Base-by-base conservation (phyloP, 495 filamentous ascomycete genomes). In the Neurospora discreta region DNA sequence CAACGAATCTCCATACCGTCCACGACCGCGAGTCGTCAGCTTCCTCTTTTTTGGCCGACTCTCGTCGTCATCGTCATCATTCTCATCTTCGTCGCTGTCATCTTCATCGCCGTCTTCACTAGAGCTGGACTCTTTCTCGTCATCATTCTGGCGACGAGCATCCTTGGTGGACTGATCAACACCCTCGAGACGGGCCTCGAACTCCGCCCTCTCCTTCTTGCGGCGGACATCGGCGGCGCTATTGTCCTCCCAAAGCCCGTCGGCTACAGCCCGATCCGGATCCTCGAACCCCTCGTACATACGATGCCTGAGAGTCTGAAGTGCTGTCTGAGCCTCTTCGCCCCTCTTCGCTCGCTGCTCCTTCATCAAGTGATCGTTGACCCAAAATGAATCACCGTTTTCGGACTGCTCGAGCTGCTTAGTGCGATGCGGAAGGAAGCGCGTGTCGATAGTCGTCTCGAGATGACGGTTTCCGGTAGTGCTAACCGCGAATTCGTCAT, bases 361-460 rank as follows among this genome's bases (percentile, higher is more conserved):
- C 11, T 44, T 44, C 20, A 78, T 75, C 16, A 76, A 52, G n/a
- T 7, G 6, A 39, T 78, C 78, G 46, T 76, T 70, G 20, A 46
- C 41, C 75, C 74, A 77, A 11, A 76, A 10, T 11, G 58, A 39
- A 23, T 43, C 71, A 41, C 69, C 15, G 8, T 39, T 11, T 3
- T 41, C 68, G 36, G 68, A 26, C 2, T 11, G 18, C 6, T 33
- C 18, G 2, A 73, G 23, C 6, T n/a, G 15, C 16, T 70, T 71
- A n/a, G 75, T 10, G 69, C 73, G 43, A 23, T 73, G 41, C 10
- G 72, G 68, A 15, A 73, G 68, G 40, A 60, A 77, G 36, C 79
- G 78, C 26, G 78, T 44, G 69, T 80, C 79, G 2, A 80, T 46
- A 0, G 77, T 80, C 0, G 74, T 76, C 44, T 80, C 79, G 7